phyloP scores from a whole-genome alignment of 805 yeast species.

The Tetrapisispora taiwanensis region DNA sequence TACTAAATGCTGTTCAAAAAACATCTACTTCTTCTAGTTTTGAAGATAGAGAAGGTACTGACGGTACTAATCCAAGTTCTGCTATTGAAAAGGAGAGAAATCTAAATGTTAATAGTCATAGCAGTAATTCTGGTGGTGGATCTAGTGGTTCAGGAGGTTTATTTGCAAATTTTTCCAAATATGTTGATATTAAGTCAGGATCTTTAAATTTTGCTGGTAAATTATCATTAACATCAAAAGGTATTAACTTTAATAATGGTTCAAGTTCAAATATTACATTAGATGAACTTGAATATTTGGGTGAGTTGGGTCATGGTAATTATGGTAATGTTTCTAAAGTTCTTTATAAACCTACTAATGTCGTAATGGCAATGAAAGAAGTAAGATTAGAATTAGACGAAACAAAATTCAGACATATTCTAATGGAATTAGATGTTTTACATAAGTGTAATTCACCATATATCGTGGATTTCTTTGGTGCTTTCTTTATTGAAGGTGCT shows the following conservation, averaged over 20 bases:
- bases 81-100: conserved; percentile 3
- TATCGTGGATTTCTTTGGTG: conserved; percentile 95
- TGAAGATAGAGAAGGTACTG: conserved; percentile 21
- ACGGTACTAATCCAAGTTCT: conserved; percentile 19
- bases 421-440: conserved; percentile 91
- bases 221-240: conserved; percentile 82
- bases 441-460: conserved; percentile 86
- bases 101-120: conserved; percentile 11
- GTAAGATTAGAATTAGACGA: conserved; percentile 89
- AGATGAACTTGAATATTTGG: conserved; percentile 72
- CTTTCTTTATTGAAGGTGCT: conserved; percentile 94
- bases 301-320: conserved; percentile 90
- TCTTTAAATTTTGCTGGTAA: conserved; percentile 87
- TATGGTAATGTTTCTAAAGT: conserved; percentile 95
- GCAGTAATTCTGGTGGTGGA: conserved; percentile 34
- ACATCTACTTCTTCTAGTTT: conserved; percentile 27
- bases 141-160: conserved; percentile 37
- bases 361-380: conserved; percentile 95
- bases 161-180: conserved; percentile 69
- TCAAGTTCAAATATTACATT: conserved; percentile 76
- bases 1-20: conserved; percentile 22
- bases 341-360: conserved; percentile 82
- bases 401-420: conserved; percentile 82
- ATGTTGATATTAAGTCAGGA: conserved; percentile 86
- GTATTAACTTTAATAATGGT: conserved; percentile 85